Base-by-base conservation (phyloP, 768 basidiomycete genomes). In the Calocera viscosa region DNA sequence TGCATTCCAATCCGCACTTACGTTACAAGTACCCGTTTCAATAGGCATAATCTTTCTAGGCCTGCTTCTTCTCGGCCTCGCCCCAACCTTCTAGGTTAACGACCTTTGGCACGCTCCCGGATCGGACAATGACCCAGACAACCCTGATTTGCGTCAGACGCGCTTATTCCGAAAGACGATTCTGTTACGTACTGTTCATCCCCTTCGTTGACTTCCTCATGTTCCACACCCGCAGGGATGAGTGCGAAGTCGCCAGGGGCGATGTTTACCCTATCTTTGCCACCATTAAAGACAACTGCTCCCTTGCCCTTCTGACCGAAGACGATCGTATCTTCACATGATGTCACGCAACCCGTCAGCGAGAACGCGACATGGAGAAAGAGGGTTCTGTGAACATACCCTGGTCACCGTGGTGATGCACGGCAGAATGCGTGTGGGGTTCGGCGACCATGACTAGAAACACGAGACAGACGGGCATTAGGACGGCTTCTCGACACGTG, bases 131-230 rank as follows among this genome's bases (percentile, higher is more conserved):
- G 8, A 69, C 65, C 70, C 70, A 72, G n/a, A 68, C 71, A 12
- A 71, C 68, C 26, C 53, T 60, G 53, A 32, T 60, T 32, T 28
- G 5, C 16, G 53, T 60, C 53, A 60, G 53, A 10, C 5, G 30
- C 19, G 19, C 7, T 5, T 11, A 28, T 30, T 2, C 30, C 11
- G 11, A 2, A 26, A 16, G 8, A 26, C 10, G 53, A 8, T 11
- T 10, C 26, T 60, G 30, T 16, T 10, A 60, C 53, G 2, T 60
- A 60, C 68, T 72, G 65, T 40, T 72, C 71, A 33, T 72, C 71
- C 5, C 71, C 71, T n/a, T 71, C 71, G 49, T 72, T 72, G 14
- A 68, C 64, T 66, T 72, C 71, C 63, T 70, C 67, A 43, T 72
- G 71, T 28, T 68, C 69, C 1, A 66, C 69, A 8, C 65, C 40